Evolutionary conservation across 495 filamentous ascomycete species (phyloP), one percentile per base, ranked within the genome.

Genomic region (Lindgomyces ingoldianus): DNA sequence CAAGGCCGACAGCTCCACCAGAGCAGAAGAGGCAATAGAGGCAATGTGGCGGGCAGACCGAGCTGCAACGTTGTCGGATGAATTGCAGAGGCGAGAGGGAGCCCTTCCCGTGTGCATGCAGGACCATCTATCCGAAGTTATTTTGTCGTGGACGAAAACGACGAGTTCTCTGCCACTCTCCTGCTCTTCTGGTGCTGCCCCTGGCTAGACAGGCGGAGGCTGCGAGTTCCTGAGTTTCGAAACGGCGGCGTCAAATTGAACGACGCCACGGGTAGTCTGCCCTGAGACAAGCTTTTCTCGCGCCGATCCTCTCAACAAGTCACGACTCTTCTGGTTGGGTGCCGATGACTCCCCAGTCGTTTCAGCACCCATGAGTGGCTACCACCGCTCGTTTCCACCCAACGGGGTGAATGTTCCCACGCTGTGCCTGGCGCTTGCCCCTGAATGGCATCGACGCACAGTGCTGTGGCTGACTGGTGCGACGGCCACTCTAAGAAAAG

Each of bases 401-500:
- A 27, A 22, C 33, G 29, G 39, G 42, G 45, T 49, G 52, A 36
- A 10, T 50, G 44, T 56, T 50, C 12, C 29, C 50, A 24, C 4
- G 33, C 25, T 8, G 51, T 49, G 44, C 60, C 60, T 57, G 51
- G 60, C 51, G 39, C 51, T 49, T 49, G 42, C 60, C 60, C 42
- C 42, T 47, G 26, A 47, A 21, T 1, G 57, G 57, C 45, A 16
- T 16, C 30, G 12, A 11, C 6, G n/a, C 19, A 26, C 11, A 41
- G 10, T 25, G 26, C 54, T 25, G 51, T 56, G 60, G 60, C 60
- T 53, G 50, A 19, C 60, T 64, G 54, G 45, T 64, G 62, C 36
- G 54, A 64, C 62, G 47, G 14, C 60, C 44, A 39, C 53, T 41
- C 62, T 64, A 64, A 64, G 62, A 64, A 64, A 64, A 64, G 54